These are phyloP conservation scores for Pseudoneurospora amorphoporcata DNA, from an alignment of 495 filamentous ascomycete species.

Conservation along the genomic window DNA sequence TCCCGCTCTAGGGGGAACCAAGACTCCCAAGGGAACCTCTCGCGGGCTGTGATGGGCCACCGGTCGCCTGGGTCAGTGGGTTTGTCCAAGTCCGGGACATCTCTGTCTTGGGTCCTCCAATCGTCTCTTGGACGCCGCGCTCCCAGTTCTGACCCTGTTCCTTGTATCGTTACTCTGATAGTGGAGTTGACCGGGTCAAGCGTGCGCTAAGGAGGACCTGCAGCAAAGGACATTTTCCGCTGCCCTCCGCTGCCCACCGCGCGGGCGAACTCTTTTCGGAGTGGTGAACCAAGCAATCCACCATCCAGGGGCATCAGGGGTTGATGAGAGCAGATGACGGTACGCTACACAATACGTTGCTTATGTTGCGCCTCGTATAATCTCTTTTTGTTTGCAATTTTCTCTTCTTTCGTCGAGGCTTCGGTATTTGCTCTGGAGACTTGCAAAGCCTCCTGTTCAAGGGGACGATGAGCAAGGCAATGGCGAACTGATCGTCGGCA, in stretches of 20 bases:
- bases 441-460: background rate
- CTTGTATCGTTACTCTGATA: slow-evolving; percentile 11
- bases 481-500: background rate
- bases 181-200: slow-evolving; percentile 16
- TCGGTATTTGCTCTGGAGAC: background rate
- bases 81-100: background rate
- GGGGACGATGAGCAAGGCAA: background rate
- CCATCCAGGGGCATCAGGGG: background rate
- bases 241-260: slow-evolving; percentile 1
- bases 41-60: slow-evolving; percentile 5
- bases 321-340: background rate
- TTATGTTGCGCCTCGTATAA: background rate
- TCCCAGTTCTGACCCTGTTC: slow-evolving; percentile 13
- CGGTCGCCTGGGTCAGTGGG: slow-evolving; percentile 4
- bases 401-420: background rate
- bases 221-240: slow-evolving; percentile 11
- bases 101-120: background rate
- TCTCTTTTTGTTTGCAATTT: background rate
- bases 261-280: background rate
- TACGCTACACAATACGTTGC: background rate
- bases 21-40: slow-evolving; percentile 5
- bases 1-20: background rate
- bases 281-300: background rate
- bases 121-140: background rate
- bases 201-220: slow-evolving; percentile 8